Evolutionary conservation across 345 rosid genomes (phyloP), one percentile per base, ranked within the genome.

Genomic region (Brassica juncea): DNA sequence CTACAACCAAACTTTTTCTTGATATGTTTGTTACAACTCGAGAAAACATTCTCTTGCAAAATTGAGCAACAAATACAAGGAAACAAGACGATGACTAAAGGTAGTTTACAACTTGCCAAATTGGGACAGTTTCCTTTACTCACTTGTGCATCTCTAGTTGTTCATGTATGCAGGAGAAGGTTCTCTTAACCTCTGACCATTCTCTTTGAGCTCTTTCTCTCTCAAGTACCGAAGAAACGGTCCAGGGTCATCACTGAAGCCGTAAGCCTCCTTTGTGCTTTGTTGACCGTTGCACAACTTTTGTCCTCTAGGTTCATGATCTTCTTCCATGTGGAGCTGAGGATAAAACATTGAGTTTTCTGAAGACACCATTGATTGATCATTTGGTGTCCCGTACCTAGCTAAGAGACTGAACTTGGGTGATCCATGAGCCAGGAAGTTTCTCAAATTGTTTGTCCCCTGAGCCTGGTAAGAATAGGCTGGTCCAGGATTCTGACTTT

Each of bases 151-250:
- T 68, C 60, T 74, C 72, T 72, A 91, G 76, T 85, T 86, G 74
- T 92, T 88, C 89, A 83, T 82, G 70, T 80, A 86, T 11, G 92
- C 73, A 64, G 80, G 77, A 71, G 80, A 59, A 54, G 87, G 87
- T 63, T 87, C 88, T 80, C 85, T 83, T 81, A 84, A 65, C 47
- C 84, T 82, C 74, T 90, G 88, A 85, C 86, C 87, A 78, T 84
- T 83, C 84, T 88, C 90, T 37, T 83, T 84, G 27, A 85, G 74
- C 91, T 90, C 97, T 81, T 84, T 90, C 81, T 90, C 92, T 76
- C 91, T 92, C 15, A 92, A 91, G 78, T 82, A 89, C 72, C 86
- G 87, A 84, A 94, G 66, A 82, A 90, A 90, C 27, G 91, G 89
- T 82, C 84, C 84, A 1, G 93, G 92, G 76, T 90, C 89, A 6